Evolutionary conservation across 805 yeast genomes (phyloP), one percentile per base, ranked within the genome.

Genomic region (Ogataea dorogensis): DNA sequence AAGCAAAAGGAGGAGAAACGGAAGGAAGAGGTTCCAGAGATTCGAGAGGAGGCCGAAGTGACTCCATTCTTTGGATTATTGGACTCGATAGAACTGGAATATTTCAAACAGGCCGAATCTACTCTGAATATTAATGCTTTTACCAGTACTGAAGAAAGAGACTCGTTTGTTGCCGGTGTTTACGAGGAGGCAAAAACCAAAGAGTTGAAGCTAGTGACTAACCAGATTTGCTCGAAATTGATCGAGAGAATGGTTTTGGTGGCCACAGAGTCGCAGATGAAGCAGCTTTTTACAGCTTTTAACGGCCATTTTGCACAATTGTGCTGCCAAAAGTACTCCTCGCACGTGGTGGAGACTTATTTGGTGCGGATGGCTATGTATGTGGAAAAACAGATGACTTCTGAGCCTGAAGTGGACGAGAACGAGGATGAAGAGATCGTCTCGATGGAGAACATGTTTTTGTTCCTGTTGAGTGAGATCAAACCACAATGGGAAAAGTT

Each of bases 141-240:
- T 54, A 85, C 75, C 13, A 63, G 69, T 12, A 69, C 74, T 4
- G 95, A 86, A 36, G 97, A 89, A 46, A 74, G 80, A 48, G 60
- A 58, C 6, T 81, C 82, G 2, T 88, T 91, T 53, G 79, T 86
- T 19, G 61, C 72, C 3, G 81, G 93, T 50, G 85, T 91, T 2
- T 70, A 89, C 47, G 91, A 82, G 46, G 98, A 93, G 64, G 75
- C 88, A 15, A 70, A 73, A 31, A 96, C 96, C 2, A 88, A 89
- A 51, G 98, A 91, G 61, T 67, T 93, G 49, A 91, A 93, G 60
- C 69, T 91, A 25, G 96, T 85, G 4, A 91, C 96, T 2, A 89
- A 91, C 54, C 97, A 89, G 55, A 87, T 91, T 39, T 88, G 97
- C 59, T 91, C 98, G 16, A 91, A 91, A 58, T 69, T 93, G 40